phyloP scores from a whole-genome alignment of 192 early-diverging fungal genomes.

The Coemansia erecta region DNA sequence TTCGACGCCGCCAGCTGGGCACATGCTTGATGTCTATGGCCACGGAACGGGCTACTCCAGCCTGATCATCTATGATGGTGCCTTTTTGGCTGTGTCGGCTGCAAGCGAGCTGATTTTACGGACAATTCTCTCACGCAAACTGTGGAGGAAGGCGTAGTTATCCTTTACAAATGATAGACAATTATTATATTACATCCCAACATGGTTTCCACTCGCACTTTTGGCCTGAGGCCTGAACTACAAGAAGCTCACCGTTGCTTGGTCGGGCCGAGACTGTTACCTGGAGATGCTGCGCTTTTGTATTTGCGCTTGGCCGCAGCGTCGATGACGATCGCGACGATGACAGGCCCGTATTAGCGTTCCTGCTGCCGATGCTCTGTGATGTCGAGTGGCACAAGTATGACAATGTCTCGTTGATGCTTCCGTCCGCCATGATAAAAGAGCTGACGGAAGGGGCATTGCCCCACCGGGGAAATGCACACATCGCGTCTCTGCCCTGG shows the following conservation, averaged over 20 bases:
- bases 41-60: slow-evolving; percentile 16
- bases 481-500: not conserved
- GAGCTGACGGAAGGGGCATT: slow-evolving; percentile 17
- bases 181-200: slow-evolving; percentile 30
- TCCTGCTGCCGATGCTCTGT: slow-evolving; percentile 1
- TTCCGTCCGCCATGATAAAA: not conserved
- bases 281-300: not conserved
- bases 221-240: not conserved
- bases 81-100: slow-evolving; percentile 13
- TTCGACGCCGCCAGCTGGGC: slow-evolving; percentile 31
- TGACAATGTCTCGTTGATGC: not conserved
- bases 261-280: not conserved
- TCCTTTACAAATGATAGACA: not conserved
- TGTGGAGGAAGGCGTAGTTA: slow-evolving; percentile 11
- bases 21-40: slow-evolving; percentile 27
- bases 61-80: slow-evolving; percentile 33
- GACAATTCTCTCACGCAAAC: slow-evolving; percentile 7
- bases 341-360: not conserved
- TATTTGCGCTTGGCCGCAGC: not conserved
- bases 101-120: slow-evolving; percentile 5
- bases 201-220: slow-evolving; percentile 24
- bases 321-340: not conserved
- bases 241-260: not conserved
- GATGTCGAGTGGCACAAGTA: slow-evolving; percentile 7
- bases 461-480: slow-evolving; percentile 17